Base-by-base conservation (phyloP, 2,329 filamentous ascomycete genomes). In the Hypoxylon sp. region DNA sequence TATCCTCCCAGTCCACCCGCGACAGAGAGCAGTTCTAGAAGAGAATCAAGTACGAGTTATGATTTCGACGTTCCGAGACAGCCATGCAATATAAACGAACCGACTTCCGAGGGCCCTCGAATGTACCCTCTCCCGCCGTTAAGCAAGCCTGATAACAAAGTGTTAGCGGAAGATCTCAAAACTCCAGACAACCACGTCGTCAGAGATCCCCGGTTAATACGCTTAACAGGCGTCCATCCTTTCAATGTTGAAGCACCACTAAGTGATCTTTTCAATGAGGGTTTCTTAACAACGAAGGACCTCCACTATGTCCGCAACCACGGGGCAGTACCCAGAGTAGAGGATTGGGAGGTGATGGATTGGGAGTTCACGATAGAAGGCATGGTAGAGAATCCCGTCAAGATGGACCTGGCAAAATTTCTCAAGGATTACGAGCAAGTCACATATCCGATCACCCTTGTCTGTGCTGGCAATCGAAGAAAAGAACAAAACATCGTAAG, bases 231-330 rank as follows among this genome's bases (percentile, higher is more conserved):
- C 22, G 86, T 92, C 4, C 94, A 97, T 77, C 94, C 94, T 0
- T 97, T 96, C 82, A 97, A 97, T 72, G 90, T 92, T 50, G 94
- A 97, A 78, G 86, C 94, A 8, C 93, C 94, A 0, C 80, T 97
- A 7, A 92, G 87, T 57, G 88, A 89, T 14, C 82, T 97, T 0
- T 97, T 89, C 78, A 85, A 95, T 46, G 82, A 86, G 80, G 93
- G 94, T 0, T 97, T 97, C 75, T 81, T 97, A 36, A 97, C 93
- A 0, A 92, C 90, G 38, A 91, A 93, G 11, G 91, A 97, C 71
- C 82, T 97, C 1, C 96, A 97, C 79, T 97, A 96, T 77, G 94
- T 97, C 7, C 84, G 94, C 33, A 97, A 97, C 73, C 94, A 97
- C 81, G 94, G 94, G 12, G 82, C 88, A 0, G 93, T 97, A 6